Evolutionary conservation across 805 yeast genomes (phyloP).

Genomic region (Nematodospora valgi): DNA sequence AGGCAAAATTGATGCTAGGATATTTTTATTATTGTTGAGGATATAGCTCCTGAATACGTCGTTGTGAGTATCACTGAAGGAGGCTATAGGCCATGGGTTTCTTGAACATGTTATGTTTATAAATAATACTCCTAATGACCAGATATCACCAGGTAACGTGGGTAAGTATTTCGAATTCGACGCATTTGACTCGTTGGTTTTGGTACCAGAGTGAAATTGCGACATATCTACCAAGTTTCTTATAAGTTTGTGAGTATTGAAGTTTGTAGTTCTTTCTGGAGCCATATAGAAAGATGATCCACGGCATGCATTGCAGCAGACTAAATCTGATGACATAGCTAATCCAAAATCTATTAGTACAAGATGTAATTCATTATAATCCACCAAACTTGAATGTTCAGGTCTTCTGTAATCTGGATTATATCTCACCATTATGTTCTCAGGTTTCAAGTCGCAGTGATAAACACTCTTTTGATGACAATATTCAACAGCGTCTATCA

Average conservation of each 20-base stretch:
- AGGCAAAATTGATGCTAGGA: conserved; percentile 68
- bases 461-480: conserved; percentile 30
- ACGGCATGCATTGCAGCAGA: conserved; percentile 71
- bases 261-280: conserved; percentile 70
- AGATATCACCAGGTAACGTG: conserved; percentile 75
- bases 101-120: conserved; percentile 78
- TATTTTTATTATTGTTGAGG: conserved; percentile 46
- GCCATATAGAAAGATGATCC: conserved; percentile 93
- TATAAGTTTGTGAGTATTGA: conserved; percentile 27
- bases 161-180: conserved; percentile 46
- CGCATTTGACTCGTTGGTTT: conserved; percentile 12
- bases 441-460: conserved; percentile 44
- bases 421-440: conserved; percentile 36
- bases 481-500: conserved; percentile 34
- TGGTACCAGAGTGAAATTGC: conserved; percentile 18
- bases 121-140: conserved; percentile 78
- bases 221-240: conserved; percentile 26
- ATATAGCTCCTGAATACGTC: conserved; percentile 62
- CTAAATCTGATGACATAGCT: conserved; percentile 57
- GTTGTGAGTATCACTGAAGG: conserved; percentile 47
- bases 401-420: conserved; percentile 23
- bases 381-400: conserved; percentile 18
- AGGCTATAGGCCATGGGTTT: conserved; percentile 89
- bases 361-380: conserved; percentile 49
- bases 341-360: conserved; percentile 87